phyloP scores from a whole-genome alignment of 768 basidiomycete species.

The Hypholoma fasciculare region DNA sequence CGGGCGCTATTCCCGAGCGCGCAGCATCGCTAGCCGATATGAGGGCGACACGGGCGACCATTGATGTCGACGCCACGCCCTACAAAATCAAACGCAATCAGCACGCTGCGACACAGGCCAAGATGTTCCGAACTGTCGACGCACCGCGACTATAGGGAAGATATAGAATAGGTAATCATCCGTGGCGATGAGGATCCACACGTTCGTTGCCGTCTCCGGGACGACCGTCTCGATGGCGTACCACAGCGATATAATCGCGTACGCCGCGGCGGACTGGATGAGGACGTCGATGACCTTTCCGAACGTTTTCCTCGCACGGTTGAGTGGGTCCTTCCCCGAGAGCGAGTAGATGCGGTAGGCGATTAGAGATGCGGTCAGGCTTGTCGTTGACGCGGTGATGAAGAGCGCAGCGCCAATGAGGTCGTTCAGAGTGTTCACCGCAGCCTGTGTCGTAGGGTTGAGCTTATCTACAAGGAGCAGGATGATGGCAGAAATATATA shows the following conservation, averaged over 20 bases:
- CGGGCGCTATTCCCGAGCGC: background rate
- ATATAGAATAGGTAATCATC: background rate
- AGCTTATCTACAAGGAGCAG: background rate
- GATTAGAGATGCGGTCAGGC: background rate
- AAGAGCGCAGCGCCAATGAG: constrained; percentile 1
- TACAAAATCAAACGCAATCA: background rate
- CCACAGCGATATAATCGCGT: background rate
- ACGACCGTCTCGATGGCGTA: background rate
- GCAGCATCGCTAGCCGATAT: background rate
- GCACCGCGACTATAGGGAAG: background rate
- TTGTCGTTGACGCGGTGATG: background rate
- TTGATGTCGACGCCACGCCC: background rate
- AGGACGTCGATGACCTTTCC: background rate
- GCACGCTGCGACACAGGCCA: too few species aligned
- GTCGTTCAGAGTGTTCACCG: background rate
- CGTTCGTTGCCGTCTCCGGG: background rate
- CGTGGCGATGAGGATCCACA: background rate
- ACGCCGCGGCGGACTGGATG: background rate
- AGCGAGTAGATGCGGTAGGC: constrained; percentile 2
- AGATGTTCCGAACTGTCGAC: background rate
- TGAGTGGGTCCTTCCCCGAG: background rate
- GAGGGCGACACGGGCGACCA: background rate
- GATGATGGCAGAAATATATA: background rate
- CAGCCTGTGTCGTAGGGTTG: background rate
- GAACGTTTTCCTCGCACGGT: background rate